These are phyloP conservation scores for Boletus speciosus DNA, from an alignment of 768 basidiomycete genomes.

Conservation along the genomic window DNA sequence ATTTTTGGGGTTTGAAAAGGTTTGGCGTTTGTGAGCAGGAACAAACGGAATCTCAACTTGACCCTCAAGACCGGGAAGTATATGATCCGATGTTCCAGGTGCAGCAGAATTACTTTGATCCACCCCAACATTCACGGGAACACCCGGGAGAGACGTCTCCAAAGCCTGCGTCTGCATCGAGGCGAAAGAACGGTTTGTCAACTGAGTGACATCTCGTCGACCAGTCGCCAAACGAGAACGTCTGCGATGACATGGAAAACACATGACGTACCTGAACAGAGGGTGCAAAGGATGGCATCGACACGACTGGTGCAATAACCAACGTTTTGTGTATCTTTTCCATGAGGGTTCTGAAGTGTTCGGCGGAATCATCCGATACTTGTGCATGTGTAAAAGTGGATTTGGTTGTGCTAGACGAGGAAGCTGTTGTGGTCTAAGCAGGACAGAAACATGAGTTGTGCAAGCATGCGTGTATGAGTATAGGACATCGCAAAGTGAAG, in stretches of 20 bases:
- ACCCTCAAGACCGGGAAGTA: slow-evolving; percentile 35
- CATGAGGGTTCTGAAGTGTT: slow-evolving; percentile 52
- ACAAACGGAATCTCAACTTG: slow-evolving; percentile 77
- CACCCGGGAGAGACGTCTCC: background rate
- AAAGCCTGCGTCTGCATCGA: slow-evolving; percentile 7
- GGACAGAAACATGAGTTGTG: slow-evolving; percentile 8
- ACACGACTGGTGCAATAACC: slow-evolving; percentile 52
- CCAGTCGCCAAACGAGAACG: background rate
- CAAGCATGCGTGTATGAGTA: slow-evolving; percentile 4
- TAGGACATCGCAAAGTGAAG: background rate
- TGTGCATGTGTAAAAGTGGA: slow-evolving; percentile 8
- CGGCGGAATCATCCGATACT: slow-evolving; percentile 8
- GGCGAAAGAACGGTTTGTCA: slow-evolving; percentile 3
- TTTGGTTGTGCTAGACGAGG: slow-evolving; percentile 3
- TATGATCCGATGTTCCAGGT: slow-evolving; percentile 9
- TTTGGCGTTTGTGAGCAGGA: slow-evolving; percentile 56
- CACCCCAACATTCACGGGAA: background rate
- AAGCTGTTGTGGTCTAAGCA: slow-evolving; percentile 3
- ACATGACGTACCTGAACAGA: slow-evolving; percentile 15
- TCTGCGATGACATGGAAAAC: background rate
- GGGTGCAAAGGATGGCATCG: slow-evolving; percentile 25
- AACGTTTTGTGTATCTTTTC: slow-evolving; percentile 66
- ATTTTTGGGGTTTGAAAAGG: slow-evolving; percentile 8
- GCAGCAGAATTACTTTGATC: background rate
- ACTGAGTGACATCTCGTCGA: background rate